Base-by-base conservation (phyloP, 768 basidiomycete genomes). In the Filobasidium floriforme region DNA sequence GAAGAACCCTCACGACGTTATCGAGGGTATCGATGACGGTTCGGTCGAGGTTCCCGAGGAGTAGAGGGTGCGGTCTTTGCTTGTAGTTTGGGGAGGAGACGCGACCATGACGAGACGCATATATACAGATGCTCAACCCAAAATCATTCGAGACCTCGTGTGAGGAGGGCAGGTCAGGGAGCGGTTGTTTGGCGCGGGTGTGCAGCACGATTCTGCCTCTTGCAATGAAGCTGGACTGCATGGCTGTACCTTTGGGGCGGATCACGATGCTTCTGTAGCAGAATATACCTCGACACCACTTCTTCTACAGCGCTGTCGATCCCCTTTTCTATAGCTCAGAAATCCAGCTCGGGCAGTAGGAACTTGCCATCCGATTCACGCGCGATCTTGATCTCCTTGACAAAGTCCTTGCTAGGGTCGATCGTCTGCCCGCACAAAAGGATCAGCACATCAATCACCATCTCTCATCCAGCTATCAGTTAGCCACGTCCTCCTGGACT, bases 1-100 rank as follows among this genome's bases (percentile, higher is more conserved):
- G 73, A 84, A 86, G 79, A 88, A 89, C 41, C 86, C 94, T 66
- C 94, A 97, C 81, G 92, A 94, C 78, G 77, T 96, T 76, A 93
- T 94, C 72, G 92, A 93, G 75, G 80, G 76, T 29, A 82, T 82
- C 68, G 80, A 82, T 69, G 75, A 75, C 65, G 79, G 80, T 41
- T 77, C 78, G 69, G 75, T 80, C 66, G 75, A 79, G 71, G 76
- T 80, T 65, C 79, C 79, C 62, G 78, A 78, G 63, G 80, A 81
- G 73, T 79, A 79, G 70, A 70, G 26, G 54, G 24, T 26, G 41
- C 11, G 26, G 15, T 4, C 5, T 24, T 40, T 32, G 22, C 4
- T 57, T 57, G 54, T 57, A 12, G 52, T 11, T 54, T 10, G 22
- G 52, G 29, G 12, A 12, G 46, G 46, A 49, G 46, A 49, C 46